A percentile compares a stretch with the other conserved stretches of the same genome.
Evolutionary conservation across 148 eudicot species (phyloP).

Genomic region (Vaccinium darrowii): DNA sequence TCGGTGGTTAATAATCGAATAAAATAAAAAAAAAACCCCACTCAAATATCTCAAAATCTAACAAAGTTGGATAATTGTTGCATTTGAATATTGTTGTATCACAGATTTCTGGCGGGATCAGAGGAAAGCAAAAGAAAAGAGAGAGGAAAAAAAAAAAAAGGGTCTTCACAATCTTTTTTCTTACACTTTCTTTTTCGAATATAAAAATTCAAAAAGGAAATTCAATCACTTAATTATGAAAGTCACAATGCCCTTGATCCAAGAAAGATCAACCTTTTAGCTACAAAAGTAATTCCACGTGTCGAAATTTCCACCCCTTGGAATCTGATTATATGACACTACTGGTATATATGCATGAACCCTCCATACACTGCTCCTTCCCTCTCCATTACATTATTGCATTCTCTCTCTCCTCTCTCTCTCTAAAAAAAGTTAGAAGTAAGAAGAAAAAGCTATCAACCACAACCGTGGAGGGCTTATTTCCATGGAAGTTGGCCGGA

Average conservation of each 20-base stretch:
- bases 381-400: constrained; percentile 21
- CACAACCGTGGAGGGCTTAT: neutral
- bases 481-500: constrained; percentile 26
- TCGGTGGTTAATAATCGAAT: neutral
- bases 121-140: neutral
- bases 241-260: constrained; percentile 36
- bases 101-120: neutral
- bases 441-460: neutral
- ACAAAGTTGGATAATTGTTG: neutral
- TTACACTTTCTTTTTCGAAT: no score
- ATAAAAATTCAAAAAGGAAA: neutral
- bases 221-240: constrained; percentile 19
- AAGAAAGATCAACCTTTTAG: constrained; percentile 22
- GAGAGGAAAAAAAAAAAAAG: neutral
- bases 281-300: constrained; percentile 38
- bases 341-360: constrained; percentile 41
- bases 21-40: neutral
- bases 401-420: constrained; percentile 15
- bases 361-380: constrained; percentile 28
- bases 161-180: neutral
- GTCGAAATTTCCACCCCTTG: constrained; percentile 26
- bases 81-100: neutral
- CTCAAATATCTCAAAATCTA: neutral
- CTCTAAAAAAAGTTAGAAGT: neutral
- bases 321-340: constrained; percentile 24